phyloP scores from a whole-genome alignment of 208 protist species.

The Crithidia expoeki region DNA sequence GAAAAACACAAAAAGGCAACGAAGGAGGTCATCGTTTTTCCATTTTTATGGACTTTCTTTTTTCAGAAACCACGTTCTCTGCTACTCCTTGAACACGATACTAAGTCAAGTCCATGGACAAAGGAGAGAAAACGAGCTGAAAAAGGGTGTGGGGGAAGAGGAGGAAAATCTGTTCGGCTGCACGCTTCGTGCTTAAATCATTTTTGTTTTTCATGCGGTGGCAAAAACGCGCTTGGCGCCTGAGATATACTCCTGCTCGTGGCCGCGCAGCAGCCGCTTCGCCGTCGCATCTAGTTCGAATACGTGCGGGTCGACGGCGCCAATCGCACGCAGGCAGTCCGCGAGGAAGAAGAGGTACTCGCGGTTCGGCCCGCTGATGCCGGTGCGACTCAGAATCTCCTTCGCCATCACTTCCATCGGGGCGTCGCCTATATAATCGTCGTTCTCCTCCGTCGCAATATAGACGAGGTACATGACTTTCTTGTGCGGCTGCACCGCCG shows the following conservation, averaged over 20 bases:
- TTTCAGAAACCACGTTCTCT: neutral
- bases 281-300: slow-evolving; percentile 64
- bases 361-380: slow-evolving; percentile 70
- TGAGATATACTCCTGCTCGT: slow-evolving; percentile 24
- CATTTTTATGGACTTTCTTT: neutral
- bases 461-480: slow-evolving; percentile 68
- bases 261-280: slow-evolving; percentile 40
- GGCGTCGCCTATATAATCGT: slow-evolving; percentile 63
- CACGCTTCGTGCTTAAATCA: neutral
- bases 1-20: neutral
- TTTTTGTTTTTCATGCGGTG: slow-evolving; percentile 6
- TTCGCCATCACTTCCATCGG: slow-evolving; percentile 66
- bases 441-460: slow-evolving; percentile 68
- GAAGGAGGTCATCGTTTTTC: neutral
- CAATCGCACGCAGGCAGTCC: slow-evolving; percentile 60
- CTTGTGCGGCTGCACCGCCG: slow-evolving; percentile 34
- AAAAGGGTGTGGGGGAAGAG: slow-evolving; percentile 5
- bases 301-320: slow-evolving; percentile 61
- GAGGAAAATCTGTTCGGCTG: neutral
- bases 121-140: neutral
- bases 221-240: slow-evolving; percentile 15
- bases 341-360: slow-evolving; percentile 84
- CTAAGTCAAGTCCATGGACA: neutral
- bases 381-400: slow-evolving; percentile 55
- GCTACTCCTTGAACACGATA: too few relatives aligned